Evolutionary conservation across 495 filamentous ascomycete species (phyloP), one percentile per base, ranked within the genome.

Genomic region (Annulohypoxylon moriforme): DNA sequence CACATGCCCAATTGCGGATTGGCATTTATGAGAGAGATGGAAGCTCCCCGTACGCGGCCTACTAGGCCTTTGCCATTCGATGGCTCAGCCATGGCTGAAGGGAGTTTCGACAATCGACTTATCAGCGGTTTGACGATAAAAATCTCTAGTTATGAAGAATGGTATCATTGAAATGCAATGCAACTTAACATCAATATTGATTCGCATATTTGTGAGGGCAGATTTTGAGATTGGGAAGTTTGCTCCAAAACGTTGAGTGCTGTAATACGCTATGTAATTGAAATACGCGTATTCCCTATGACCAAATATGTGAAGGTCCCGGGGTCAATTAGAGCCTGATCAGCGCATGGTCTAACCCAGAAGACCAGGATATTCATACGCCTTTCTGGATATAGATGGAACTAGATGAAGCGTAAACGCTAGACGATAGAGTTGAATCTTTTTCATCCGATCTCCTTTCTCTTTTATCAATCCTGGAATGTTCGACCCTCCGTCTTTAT

Each of bases 1-100:
- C 77, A 77, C 60, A 80, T 72, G 9, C 79, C 77, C 18, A 73
- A 69, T 50, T 80, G 79, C 0, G 79, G 79, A 36, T 79, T 78
- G 11, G 76, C 49, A 50, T 80, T 78, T 0, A 78, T 56, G 18
- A 80, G 29, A 36, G 72, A 73, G 11, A 76, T 16, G n/a, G 78
- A 80, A 25, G 55, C 70, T 13, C 61, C 49, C 20, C 78, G 73
- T 20, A 77, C 36, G 5, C 77, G 77, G 33, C 73, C 73, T 14
- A 42, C 57, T 31, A 75, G 25, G 31, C 61, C 34, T 20, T 60
- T 40, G 3, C 10, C 31, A 4, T 64, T 64, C 13, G 49, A 63
- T 47, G 50, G 33, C 14, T 69, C 60, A 16, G 67, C 50, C 67
- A 69, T 69, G 52, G 47, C 31, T 25, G 2, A 1, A 13, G 18